These are phyloP conservation scores for Prunus dulcis DNA, from an alignment of 306 rosid species.

Conservation along the genomic window DNA sequence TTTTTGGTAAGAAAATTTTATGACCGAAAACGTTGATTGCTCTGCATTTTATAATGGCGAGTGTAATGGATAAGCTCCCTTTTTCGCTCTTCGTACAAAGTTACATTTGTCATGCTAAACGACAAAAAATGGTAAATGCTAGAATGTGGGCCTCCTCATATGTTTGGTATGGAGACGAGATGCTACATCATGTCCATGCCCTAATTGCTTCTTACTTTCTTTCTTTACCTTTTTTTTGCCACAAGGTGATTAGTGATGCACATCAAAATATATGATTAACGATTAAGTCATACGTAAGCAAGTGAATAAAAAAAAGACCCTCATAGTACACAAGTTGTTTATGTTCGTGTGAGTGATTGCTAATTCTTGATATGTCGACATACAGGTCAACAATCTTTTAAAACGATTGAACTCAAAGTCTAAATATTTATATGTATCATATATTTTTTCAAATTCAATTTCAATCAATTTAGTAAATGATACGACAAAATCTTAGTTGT, in stretches of 20 bases:
- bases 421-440: not conserved
- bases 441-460: not conserved
- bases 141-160: slow-evolving; percentile 23
- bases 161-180: slow-evolving; percentile 19
- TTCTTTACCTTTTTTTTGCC: not conserved
- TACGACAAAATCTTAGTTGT: not conserved
- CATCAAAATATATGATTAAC: not conserved
- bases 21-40: not conserved
- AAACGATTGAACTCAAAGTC: too few relatives aligned
- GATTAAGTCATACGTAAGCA: not conserved
- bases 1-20: not conserved
- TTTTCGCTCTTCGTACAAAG: slow-evolving; percentile 24
- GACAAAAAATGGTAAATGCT: slow-evolving; percentile 10
- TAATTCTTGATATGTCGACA: accelerated
- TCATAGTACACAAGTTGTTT: not conserved
- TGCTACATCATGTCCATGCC: not conserved
- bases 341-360: not conserved
- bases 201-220: not conserved
- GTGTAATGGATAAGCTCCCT: slow-evolving; percentile 31
- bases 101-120: slow-evolving; percentile 1
- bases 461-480: not conserved
- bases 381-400: accelerated
- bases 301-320: too few relatives aligned
- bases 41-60: slow-evolving; percentile 25
- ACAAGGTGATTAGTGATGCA: not conserved